Conservation (phyloP, 139 green algal species). For the Coccomyxa sp. region DNA sequence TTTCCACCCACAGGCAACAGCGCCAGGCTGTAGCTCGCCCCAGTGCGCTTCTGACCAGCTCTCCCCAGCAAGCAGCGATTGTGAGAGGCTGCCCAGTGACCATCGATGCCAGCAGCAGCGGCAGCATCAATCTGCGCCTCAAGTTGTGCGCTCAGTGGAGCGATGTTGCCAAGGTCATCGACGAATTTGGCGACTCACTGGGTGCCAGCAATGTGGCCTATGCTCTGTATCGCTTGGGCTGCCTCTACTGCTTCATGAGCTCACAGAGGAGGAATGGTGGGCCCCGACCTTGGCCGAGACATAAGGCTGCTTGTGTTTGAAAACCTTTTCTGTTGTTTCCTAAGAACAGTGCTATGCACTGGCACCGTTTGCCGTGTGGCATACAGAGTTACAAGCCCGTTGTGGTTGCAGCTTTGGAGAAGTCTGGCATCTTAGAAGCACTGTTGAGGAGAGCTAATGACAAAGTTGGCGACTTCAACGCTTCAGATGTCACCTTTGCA, state of each 20-base stretch:
- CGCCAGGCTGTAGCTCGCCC: no score
- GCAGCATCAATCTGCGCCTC: not conserved
- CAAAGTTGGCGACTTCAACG: not conserved
- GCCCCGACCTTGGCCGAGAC: no score
- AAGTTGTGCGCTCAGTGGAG: not conserved
- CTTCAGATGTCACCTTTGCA: not conserved
- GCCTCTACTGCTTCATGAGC: not conserved
- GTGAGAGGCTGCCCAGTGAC: not conserved
- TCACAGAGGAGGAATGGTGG: not conserved
- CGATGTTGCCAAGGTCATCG: not conserved
- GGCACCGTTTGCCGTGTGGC: no score
- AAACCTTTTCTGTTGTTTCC: no score
- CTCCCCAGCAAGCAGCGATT: not conserved
- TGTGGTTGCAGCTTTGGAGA: not conserved
- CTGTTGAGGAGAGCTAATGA: not conserved
- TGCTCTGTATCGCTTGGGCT: not conserved
- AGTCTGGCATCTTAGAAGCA: not conserved
- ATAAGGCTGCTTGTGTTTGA: no score
- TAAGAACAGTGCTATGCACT: no score
- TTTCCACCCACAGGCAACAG: no score
- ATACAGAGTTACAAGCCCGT: not conserved
- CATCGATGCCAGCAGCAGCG: not conserved
- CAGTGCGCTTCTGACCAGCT: not conserved
- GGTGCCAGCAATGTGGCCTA: not conserved
- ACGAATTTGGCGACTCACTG: not conserved